Base-by-base conservation (phyloP, 2,329 filamentous ascomycete species). In the Onygenales sp. region DNA sequence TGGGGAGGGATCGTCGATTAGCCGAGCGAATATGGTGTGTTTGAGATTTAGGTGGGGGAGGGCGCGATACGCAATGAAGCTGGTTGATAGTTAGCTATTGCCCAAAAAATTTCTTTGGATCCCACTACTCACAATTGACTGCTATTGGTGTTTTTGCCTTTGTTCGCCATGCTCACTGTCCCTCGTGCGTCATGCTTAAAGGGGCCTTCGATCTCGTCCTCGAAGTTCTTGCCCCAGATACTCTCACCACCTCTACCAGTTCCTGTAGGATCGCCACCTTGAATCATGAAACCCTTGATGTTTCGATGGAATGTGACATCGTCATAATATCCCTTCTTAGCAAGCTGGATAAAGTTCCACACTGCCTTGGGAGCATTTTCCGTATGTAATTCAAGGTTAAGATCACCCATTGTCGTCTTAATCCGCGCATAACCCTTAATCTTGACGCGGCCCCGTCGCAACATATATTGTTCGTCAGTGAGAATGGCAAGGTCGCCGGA, bases 71-170 rank as follows among this genome's bases (percentile, higher is more conserved):
- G 86, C 88, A 65, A 98, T 87, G 76, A 97, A 98, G 70, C 72
- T 75, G 56, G 13, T 47, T 46, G 43, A 31, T n/a, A 10, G 35
- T 33, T 44, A 46, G 33, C 33, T 51, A 14, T 14, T 39, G 36
- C 6, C 13, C 36, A 10, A 1, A 1, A 39, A 39, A 32, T 42
- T 38, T n/a, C 11, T 41, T 9, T 6, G 7, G 17, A 42, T 27
- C 2, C 7, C 13, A 1, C 21, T 27, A 67, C 72, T 66, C 57
- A 75, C 72, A 86, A 98, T 70, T 98, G 93, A 61, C 83, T 89
- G 7, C 88, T 93, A 71, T 98, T 98, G 21, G 92, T 97, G 66
- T 96, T 92, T 66, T 96, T 96, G 55, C 93, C 93, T 68, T 98
- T 98, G 71, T 98, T 98, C 42, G 93, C 93, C 93, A 98, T 98